Conservation (phyloP, 169 alveolate species). For the Plasmodium inui region DNA sequence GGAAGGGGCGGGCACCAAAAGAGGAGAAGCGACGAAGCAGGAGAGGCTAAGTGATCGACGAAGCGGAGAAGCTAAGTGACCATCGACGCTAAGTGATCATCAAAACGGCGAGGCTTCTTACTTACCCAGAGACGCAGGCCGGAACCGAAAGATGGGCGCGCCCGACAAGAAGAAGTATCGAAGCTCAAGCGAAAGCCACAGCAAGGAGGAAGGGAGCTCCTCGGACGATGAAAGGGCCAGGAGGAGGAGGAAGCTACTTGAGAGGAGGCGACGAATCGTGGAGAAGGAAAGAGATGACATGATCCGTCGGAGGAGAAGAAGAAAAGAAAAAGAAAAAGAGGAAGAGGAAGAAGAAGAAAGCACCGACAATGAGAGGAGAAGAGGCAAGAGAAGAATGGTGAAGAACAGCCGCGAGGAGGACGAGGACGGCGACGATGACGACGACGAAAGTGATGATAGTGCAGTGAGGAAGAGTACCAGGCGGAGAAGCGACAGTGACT, state of each 20-base stretch:
- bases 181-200: slow-evolving; percentile 13
- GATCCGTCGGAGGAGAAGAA: background rate
- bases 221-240: slow-evolving; percentile 19
- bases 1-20: background rate
- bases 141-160: background rate
- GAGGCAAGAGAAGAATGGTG: background rate
- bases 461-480: background rate
- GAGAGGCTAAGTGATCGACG: background rate
- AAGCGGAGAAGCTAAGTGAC: background rate
- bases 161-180: slow-evolving; percentile 22
- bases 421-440: background rate
- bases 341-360: background rate
- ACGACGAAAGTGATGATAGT: background rate
- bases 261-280: background rate
- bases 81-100: background rate
- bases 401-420: background rate
- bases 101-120: too few relatives aligned
- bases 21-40: background rate
- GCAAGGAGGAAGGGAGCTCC: background rate
- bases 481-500: slow-evolving; percentile 3
- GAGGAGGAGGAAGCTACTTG: slow-evolving; percentile 6
- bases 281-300: background rate
- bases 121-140: background rate
- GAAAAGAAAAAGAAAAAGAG: background rate
- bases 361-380: background rate